A percentile compares a stretch with the other conserved stretches of the same genome.
Evolutionary conservation across 805 yeast genomes (phyloP).

Genomic region (Monosporozyma siamensis): DNA sequence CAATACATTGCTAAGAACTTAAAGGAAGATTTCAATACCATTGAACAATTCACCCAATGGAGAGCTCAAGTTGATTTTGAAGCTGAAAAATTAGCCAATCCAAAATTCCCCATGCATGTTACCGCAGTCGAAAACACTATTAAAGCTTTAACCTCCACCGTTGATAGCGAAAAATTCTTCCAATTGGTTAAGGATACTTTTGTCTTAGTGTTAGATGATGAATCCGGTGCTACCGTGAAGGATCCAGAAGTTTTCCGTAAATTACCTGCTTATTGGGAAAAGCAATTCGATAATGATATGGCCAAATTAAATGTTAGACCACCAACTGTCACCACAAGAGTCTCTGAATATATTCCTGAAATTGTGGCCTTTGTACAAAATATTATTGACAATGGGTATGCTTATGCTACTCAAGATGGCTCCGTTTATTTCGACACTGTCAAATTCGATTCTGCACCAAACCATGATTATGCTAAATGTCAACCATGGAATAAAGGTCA

Average conservation of each 20-base stretch:
- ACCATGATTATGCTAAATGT: conserved; percentile 85
- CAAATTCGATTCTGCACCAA: conserved; percentile 59
- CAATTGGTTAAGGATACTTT: conserved; percentile 59
- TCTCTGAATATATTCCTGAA: conserved; percentile 91
- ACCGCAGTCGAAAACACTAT: conserved; percentile 56
- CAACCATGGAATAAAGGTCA: conserved; percentile 98
- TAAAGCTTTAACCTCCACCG: conserved; percentile 12
- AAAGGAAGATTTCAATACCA: conserved; percentile 29
- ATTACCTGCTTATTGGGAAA: conserved; percentile 86
- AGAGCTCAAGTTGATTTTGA: conserved; percentile 38
- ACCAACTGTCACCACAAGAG: conserved; percentile 82
- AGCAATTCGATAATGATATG: conserved; percentile 81
- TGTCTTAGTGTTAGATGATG: conserved; percentile 61
- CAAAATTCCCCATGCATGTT: conserved; percentile 82
- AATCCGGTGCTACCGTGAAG: conserved; percentile 64
- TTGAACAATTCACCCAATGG: conserved; percentile 44
- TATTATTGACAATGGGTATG: conserved; percentile 75
- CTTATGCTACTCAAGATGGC: conserved; percentile 75
- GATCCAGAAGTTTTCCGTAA: conserved; percentile 78
- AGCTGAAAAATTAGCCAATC: conserved; percentile 45
- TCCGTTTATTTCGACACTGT: conserved; percentile 93
- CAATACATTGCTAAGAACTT: conserved; percentile 47
- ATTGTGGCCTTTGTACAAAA: conserved; percentile 68
- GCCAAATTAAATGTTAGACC: conserved; percentile 70
- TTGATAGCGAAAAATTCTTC: conserved; percentile 28